Percentiles rank a stretch among this genome's conserved stretches.
phyloP scores from a whole-genome alignment of 768 basidiomycete genomes.

The Serendipita indica region DNA sequence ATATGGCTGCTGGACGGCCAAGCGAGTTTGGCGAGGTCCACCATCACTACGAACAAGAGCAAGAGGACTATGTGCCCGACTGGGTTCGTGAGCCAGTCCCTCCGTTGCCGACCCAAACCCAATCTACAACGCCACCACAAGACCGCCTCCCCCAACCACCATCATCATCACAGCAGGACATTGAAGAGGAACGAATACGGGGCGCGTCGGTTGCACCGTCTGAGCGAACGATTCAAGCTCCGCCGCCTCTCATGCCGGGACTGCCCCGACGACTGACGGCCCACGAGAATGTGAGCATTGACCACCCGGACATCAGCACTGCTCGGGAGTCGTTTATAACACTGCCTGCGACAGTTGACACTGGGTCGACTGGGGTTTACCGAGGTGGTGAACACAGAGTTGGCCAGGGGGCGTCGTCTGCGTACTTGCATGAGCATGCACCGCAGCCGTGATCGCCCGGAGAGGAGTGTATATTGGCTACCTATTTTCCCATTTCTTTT shows the following conservation, averaged over 20 bases:
- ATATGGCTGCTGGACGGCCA: too few species aligned
- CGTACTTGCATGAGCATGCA: neutral
- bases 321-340: constrained; percentile 57
- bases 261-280: neutral
- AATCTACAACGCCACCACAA: too few species aligned
- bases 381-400: neutral
- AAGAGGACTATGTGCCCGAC: too few species aligned
- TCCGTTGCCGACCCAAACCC: too few species aligned
- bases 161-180: neutral
- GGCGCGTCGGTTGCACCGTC: neutral
- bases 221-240: neutral
- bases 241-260: neutral
- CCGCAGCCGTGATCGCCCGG: neutral
- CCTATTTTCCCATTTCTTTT: neutral
- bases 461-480: constrained; percentile 2
- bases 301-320: constrained; percentile 47
- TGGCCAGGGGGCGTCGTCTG: neutral
- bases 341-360: constrained; percentile 40
- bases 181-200: neutral
- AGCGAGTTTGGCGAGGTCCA: neutral
- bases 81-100: too few species aligned
- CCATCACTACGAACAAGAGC: too few species aligned
- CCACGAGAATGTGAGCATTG: neutral
- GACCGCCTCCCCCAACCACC: too few species aligned
- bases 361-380: neutral